Evolutionary conservation across 2,329 filamentous ascomycete genomes (phyloP), one percentile per base, ranked within the genome.

Genomic region (Sporothrix phasma): DNA sequence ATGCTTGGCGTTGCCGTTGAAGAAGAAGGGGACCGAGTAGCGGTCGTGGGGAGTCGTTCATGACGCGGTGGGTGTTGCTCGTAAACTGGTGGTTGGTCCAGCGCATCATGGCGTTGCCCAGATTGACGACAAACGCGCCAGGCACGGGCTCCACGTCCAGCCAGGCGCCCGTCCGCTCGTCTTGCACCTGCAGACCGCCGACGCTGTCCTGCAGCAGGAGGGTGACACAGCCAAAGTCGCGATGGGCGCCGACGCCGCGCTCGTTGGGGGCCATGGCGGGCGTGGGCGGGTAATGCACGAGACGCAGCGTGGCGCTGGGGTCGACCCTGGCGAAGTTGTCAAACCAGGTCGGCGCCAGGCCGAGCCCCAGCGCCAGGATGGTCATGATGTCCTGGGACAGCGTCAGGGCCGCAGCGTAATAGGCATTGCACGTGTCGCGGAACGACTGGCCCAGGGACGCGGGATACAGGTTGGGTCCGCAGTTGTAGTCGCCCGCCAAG

Each of bases 11-110:
- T 62, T 62, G 34, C 61, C 61, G 15, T 24, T 54, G 8, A 62
- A 62, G 15, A 62, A 62, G 17, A 62, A 62, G 5, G 61, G 61
- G 17, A 62, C 47, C 34, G 61, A 62, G 37, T 62, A 62, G 3
- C 61, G 61, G 26, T 62, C 61, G 26, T 22, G 31, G 17, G 6
- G 61, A 43, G 24, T 26, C 29, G 47, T 62, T 62, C 47, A 62
- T 26, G 10, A 62, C 61, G 8, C 81, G 74, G 69, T 85, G 82
- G 2, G 81, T 71, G 59, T 77, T 82, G 68, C 77, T 80, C 68
- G 78, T 79, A 72, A 82, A 85, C 56, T 74, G 72, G n/a, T 79
- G 78, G 64, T 80, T 79, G 13, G 81, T 84, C 79, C 80, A 81
- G 10, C 74, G 70, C 66, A 74, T 73, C 65, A 82, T 72, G 67